Conservation (phyloP, 345 rosid species). For the Brassica nigra region DNA sequence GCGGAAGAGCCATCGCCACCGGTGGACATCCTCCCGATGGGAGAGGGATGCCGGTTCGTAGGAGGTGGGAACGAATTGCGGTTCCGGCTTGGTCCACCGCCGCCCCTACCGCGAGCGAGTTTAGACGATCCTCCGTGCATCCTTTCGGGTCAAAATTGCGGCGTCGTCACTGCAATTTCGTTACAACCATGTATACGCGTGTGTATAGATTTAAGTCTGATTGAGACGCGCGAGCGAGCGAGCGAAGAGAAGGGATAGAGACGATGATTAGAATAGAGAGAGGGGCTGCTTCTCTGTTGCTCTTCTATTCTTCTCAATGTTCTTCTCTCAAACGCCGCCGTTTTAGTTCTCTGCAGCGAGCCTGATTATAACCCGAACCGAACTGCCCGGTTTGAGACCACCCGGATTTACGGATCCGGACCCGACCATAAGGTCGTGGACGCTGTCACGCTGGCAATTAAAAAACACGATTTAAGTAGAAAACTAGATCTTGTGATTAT, state of each 20-base stretch:
- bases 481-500: too few relatives aligned
- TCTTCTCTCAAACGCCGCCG: neutral
- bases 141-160: neutral
- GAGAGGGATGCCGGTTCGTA: slow-evolving; percentile 44
- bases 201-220: slow-evolving; percentile 28
- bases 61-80: slow-evolving; percentile 56
- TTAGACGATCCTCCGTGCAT: slow-evolving; percentile 58
- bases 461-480: too few relatives aligned
- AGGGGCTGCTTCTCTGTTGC: slow-evolving; percentile 10
- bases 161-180: slow-evolving; percentile 28
- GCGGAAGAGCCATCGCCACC: slow-evolving; percentile 40
- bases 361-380: neutral
- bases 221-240: slow-evolving; percentile 37
- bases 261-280: slow-evolving; percentile 35
- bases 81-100: slow-evolving; percentile 44
- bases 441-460: too few relatives aligned
- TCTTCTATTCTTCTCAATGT: neutral
- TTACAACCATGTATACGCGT: slow-evolving; percentile 11
- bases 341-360: slow-evolving; percentile 11
- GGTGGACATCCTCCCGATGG: slow-evolving; percentile 45
- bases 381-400: too few relatives aligned
- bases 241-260: slow-evolving; percentile 2
- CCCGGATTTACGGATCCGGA: too few relatives aligned
- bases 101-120: slow-evolving; percentile 53
- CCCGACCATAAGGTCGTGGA: too few relatives aligned